These are phyloP conservation scores for Biancaea sappan DNA, from an alignment of 306 rosid species.

Conservation along the genomic window DNA sequence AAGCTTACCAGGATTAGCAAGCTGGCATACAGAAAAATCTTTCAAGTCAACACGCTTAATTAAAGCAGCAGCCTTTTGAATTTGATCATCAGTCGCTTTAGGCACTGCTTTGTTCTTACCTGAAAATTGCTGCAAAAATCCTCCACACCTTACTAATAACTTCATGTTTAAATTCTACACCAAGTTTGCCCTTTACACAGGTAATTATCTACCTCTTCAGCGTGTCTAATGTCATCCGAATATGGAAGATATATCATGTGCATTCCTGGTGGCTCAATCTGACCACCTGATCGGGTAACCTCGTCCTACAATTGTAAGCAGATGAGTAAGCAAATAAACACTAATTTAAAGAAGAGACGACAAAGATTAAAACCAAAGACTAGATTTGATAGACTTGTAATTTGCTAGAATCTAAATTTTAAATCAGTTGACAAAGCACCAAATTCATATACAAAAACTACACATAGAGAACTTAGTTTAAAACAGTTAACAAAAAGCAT, in stretches of 20 bases:
- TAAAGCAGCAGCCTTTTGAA: conserved; percentile 67
- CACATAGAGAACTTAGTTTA: neutral
- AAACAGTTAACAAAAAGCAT: neutral
- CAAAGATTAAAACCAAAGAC: conserved; percentile 12
- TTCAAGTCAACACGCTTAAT: conserved; percentile 80
- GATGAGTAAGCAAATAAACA: neutral
- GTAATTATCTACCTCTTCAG: conserved; percentile 75
- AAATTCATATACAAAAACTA: neutral
- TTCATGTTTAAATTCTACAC: conserved; percentile 27
- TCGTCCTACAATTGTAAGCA: conserved; percentile 63
- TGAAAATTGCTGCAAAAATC: conserved; percentile 59
- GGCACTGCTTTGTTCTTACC: conserved; percentile 46
- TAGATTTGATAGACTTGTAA: neutral
- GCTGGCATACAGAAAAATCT: conserved; percentile 80
- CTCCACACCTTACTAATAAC: conserved; percentile 26
- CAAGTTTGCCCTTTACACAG: conserved; percentile 18
- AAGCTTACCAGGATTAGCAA: conserved; percentile 80
- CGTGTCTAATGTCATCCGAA: conserved; percentile 84
- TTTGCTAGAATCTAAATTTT: neutral
- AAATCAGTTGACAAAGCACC: conserved; percentile 15
- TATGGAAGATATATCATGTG: conserved; percentile 92
- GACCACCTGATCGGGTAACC: conserved; percentile 66
- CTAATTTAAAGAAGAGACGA: neutral
- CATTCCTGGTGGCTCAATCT: conserved; percentile 98
- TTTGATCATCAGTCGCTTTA: conserved; percentile 75